Percentiles rank a stretch among this genome's conserved stretches.
Evolutionary conservation across 1,284 basidiomycete species (phyloP).

Genomic region (Trametes hirsuta): DNA sequence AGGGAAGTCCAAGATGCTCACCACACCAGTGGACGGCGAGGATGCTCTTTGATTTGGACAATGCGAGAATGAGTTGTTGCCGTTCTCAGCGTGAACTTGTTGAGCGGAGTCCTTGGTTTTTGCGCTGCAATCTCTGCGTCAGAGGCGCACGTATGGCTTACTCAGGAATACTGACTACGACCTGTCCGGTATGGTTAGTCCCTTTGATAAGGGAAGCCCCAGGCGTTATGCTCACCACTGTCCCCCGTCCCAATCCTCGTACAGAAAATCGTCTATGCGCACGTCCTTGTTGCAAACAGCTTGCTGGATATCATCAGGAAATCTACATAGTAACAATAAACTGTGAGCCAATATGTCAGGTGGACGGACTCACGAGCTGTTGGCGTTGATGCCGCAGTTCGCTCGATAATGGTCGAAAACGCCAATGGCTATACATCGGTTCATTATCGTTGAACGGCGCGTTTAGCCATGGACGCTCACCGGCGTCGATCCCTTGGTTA

Average conservation of each 20-base stretch:
- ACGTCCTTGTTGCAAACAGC: slow-evolving; percentile 10
- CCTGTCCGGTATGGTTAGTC: background rate
- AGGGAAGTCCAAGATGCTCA: too few species aligned
- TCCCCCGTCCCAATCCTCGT: slow-evolving; percentile 9
- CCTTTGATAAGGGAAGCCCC: background rate
- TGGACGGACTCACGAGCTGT: background rate
- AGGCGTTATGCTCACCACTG: slow-evolving; percentile 1
- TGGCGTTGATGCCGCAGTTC: background rate
- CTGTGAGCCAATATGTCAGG: background rate
- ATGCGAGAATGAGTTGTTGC: slow-evolving; percentile 6
- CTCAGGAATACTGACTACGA: background rate
- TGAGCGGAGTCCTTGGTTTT: slow-evolving; percentile 1
- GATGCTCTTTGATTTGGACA: background rate
- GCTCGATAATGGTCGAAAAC: slow-evolving; percentile 1
- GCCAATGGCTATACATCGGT: background rate
- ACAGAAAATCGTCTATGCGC: slow-evolving; percentile 10
- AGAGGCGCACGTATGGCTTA: background rate
- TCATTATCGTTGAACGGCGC: background rate
- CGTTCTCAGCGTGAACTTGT: background rate
- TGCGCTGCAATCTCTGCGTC: background rate
- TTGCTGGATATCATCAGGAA: slow-evolving; percentile 3
- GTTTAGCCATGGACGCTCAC: background rate
- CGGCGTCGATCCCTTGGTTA: slow-evolving; percentile 2
- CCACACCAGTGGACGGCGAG: background rate
- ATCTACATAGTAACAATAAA: background rate